Evolutionary conservation across 1,284 basidiomycete species (phyloP).

Genomic region (Puccinia sorghi): DNA sequence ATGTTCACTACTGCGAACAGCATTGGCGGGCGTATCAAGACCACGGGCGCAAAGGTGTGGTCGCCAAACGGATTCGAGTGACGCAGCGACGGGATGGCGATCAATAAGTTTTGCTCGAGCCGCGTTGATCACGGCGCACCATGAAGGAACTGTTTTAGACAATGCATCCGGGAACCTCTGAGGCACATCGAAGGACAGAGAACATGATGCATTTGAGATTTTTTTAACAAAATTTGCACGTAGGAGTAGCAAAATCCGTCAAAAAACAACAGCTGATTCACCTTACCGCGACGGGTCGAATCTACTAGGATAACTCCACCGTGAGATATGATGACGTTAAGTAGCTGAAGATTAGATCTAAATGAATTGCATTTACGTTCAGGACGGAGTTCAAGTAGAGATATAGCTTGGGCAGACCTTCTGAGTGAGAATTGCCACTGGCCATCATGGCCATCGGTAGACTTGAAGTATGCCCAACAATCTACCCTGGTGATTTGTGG

Average conservation of each 20-base stretch:
- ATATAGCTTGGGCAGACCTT: not conserved
- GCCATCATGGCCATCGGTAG: conserved; percentile 87
- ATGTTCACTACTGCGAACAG: conserved; percentile 64
- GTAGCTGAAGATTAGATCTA: conserved; percentile 78
- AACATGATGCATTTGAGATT: not conserved
- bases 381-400: not conserved
- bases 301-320: conserved; percentile 85
- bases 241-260: not conserved
- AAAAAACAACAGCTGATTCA: conserved; percentile 48
- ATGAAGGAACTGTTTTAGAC: conserved; percentile 90
- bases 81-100: conserved; percentile 56
- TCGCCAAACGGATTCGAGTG: conserved; percentile 52
- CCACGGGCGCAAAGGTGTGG: conserved; percentile 59
- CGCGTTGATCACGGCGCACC: conserved; percentile 88
- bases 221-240: conserved; percentile 12
- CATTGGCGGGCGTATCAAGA: conserved; percentile 69
- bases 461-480: conserved; percentile 84
- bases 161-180: conserved; percentile 85
- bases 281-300: conserved; percentile 86
- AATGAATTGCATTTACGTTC: conserved; percentile 52
- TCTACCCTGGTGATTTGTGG: conserved; percentile 60
- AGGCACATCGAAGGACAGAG: not conserved
- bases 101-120: conserved; percentile 61
- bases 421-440: conserved; percentile 54
- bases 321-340: conserved; percentile 65